Evolutionary conservation across 164 flowering plant genomes (phyloP), one percentile per base, ranked within the genome.

Genomic region (Vitis riparia): DNA sequence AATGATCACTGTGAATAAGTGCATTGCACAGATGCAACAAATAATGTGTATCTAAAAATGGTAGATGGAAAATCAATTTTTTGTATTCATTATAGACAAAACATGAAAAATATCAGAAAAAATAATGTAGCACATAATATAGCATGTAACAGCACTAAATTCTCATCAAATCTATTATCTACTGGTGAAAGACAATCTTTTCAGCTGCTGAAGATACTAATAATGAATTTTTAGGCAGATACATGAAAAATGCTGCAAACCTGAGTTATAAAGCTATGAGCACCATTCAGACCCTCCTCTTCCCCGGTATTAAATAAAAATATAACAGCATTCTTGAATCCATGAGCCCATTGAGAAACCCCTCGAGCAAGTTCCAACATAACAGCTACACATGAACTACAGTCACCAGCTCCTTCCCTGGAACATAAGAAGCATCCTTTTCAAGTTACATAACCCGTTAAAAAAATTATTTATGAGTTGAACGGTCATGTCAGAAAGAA

Each of bases 211-310:
- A 37, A 37, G 44, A 7, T 37, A 37, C 44, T 5, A 37, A 37
- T 23, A 37, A 37, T 37, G 7, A 47, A 62, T 14, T n/a, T 23
- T 14, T 63, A 63, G 37, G 55, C 19, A 13, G 32, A 50, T 11
- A 30, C 55, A 29, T 5, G 11, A 7, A 5, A 27, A 62, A 63
- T 60, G 27, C 62, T 65, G 17, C 66, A 64, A 76, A 93, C 99
- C 98, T 93, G 98, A 75, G 98, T 90, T 65, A 95, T 83, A 80
- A 95, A 95, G 86, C 99, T 95, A 78, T 95, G 97, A 72, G 99
- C 98, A 74, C 99, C 99, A 85, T 87, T 88, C 62, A 95, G 85
- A 66, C 99, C 99, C 68, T 95, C 99, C 79, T 95, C 99, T 74
- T 95, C 99, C 60, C 99, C 99, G 56, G 97, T 90, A 76, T 95